Conservation (phyloP, 768 basidiomycete genomes). For the Fomitopsis serialis region DNA sequence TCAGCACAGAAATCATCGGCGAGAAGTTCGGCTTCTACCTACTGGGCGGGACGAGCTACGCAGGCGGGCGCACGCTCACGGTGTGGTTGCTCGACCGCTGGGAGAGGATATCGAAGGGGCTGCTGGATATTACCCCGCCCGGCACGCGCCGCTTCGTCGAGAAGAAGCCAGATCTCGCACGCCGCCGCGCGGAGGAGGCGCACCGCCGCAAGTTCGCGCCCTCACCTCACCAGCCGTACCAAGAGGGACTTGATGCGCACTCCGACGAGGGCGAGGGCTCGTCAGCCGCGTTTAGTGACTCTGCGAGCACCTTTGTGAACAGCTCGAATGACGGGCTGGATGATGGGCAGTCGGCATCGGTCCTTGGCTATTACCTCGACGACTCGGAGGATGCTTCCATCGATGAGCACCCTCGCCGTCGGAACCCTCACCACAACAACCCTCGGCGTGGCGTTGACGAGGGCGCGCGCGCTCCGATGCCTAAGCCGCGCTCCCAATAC, state of each 20-base stretch:
- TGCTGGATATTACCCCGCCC: neutral
- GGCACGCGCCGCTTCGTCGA: neutral
- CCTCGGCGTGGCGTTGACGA: too few species aligned
- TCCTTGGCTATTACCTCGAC: neutral
- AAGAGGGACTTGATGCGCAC: too few species aligned
- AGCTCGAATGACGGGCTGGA: too few species aligned
- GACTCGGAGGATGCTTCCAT: too few species aligned
- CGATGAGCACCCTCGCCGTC: too few species aligned
- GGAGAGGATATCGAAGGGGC: constrained; percentile 11
- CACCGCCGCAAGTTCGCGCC: neutral
- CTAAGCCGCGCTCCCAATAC: neutral
- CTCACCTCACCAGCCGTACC: too few species aligned
- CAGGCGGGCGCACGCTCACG: constrained; percentile 19
- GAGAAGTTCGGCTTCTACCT: constrained; percentile 40
- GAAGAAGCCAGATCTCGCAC: neutral
- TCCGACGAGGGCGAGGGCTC: too few species aligned
- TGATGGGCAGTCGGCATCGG: too few species aligned
- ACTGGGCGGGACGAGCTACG: constrained; percentile 26
- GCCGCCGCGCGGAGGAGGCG: neutral
- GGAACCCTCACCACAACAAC: too few species aligned
- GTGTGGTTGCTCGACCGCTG: constrained; percentile 23
- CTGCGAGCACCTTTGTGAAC: too few species aligned
- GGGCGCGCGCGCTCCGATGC: too few species aligned
- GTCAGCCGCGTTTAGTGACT: too few species aligned
- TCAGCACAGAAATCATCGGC: constrained; percentile 40